phyloP scores from a whole-genome alignment of 2,329 filamentous ascomycete genomes.

The Calonectria hongkongensis region DNA sequence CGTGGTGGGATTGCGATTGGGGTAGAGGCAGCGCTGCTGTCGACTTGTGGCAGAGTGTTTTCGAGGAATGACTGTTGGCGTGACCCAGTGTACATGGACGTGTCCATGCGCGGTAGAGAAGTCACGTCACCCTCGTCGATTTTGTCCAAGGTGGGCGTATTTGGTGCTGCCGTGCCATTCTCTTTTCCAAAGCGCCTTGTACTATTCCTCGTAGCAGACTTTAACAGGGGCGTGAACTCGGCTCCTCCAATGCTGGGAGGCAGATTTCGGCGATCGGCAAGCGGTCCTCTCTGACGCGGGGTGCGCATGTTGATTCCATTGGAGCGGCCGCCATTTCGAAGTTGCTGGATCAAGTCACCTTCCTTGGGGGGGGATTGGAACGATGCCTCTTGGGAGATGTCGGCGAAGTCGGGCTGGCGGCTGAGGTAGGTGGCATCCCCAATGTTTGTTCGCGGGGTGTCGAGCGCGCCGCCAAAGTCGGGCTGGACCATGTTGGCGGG shows the following conservation, averaged over 20 bases:
- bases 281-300: constrained; percentile 81
- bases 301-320: constrained; percentile 79
- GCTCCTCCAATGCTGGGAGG: constrained; percentile 78
- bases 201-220: constrained; percentile 84
- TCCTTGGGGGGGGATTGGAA: constrained; percentile 86
- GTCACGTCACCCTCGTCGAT: constrained; percentile 85
- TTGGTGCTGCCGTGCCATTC: constrained; percentile 74
- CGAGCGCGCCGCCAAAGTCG: constrained; percentile 79
- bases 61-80: constrained; percentile 79
- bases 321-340: constrained; percentile 80
- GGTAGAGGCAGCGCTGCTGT: constrained; percentile 89
- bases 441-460: constrained; percentile 89
- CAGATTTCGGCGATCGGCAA: constrained; percentile 83
- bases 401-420: constrained; percentile 80
- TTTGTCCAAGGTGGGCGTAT: constrained; percentile 82
- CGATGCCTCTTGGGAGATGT: constrained; percentile 90
- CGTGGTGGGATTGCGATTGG: constrained; percentile 83
- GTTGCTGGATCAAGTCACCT: constrained; percentile 81
- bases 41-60: constrained; percentile 83
- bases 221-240: constrained; percentile 96
- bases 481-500: constrained; percentile 75
- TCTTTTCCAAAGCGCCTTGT: constrained; percentile 79
- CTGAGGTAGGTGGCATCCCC: constrained; percentile 89
- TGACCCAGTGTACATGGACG: constrained; percentile 81
- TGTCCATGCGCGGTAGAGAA: constrained; percentile 82